These are phyloP conservation scores for Gossypium rotundifolium DNA, from an alignment of 345 rosid species.

Conservation along the genomic window DNA sequence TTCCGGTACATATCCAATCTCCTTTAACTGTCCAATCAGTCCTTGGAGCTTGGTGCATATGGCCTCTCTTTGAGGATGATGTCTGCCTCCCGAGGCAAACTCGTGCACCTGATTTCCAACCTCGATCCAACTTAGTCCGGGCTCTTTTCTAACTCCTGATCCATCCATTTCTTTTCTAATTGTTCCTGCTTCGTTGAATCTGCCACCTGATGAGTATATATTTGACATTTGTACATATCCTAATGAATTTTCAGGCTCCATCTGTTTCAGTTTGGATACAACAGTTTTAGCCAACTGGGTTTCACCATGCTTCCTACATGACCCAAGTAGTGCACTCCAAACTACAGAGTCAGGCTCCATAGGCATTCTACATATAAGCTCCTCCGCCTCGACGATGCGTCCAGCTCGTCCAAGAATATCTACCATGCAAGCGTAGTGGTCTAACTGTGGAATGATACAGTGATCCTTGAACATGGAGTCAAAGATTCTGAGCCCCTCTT, in stretches of 20 bases:
- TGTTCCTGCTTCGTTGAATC: conserved; percentile 55
- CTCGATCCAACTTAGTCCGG: conserved; percentile 89
- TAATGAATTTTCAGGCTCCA: conserved; percentile 57
- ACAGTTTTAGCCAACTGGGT: conserved; percentile 53
- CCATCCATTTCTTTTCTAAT: conserved; percentile 59
- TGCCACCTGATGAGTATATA: conserved; percentile 62
- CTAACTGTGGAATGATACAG: conserved; percentile 53
- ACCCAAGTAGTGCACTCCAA: conserved; percentile 80
- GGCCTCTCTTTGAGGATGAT: conserved; percentile 49
- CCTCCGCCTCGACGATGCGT: conserved; percentile 52
- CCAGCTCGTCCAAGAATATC: conserved; percentile 87
- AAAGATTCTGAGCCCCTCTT: conserved; percentile 59
- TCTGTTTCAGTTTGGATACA: conserved; percentile 49
- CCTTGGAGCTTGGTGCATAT: conserved; percentile 41
- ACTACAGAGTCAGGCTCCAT: conserved; percentile 72
- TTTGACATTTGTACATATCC: conserved; percentile 82
- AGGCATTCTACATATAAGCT: conserved; percentile 60
- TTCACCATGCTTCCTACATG: conserved; percentile 81
- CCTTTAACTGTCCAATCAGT: conserved; percentile 54
- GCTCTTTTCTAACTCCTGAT: conserved; percentile 63
- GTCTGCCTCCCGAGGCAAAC: conserved; percentile 71
- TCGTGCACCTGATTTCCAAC: conserved; percentile 57
- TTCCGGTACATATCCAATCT: conserved; percentile 67
- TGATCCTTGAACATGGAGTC: conserved; percentile 48
- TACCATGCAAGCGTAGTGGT: conserved; percentile 81